Conservation (phyloP, 345 rosid genomes). For the Erodium maritimum region DNA sequence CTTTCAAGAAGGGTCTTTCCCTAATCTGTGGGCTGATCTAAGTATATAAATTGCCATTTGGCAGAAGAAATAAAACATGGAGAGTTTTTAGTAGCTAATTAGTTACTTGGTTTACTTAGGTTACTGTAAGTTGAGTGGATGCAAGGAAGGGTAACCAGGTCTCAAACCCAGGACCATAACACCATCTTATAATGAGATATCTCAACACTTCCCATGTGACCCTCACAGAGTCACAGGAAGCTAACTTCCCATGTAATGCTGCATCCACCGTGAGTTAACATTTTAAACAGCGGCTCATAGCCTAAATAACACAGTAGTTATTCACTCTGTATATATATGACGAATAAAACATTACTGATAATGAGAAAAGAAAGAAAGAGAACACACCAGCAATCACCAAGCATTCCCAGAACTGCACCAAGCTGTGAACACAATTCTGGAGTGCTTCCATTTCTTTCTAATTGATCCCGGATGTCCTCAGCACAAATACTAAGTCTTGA, state of each 20-base stretch:
- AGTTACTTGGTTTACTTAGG: too few species aligned
- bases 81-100: too few species aligned
- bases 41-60: too few species aligned
- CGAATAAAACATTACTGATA: neutral
- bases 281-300: neutral
- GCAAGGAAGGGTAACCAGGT: too few species aligned
- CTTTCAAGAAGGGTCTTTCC: too few species aligned
- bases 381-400: slow-evolving; percentile 90
- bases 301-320: too few species aligned
- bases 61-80: too few species aligned
- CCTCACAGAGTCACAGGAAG: neutral
- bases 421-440: slow-evolving; percentile 93
- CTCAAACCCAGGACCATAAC: too few species aligned
- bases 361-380: slow-evolving; percentile 10
- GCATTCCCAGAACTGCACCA: slow-evolving; percentile 98
- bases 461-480: slow-evolving; percentile 69
- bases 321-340: neutral
- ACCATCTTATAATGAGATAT: too few species aligned
- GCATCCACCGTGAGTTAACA: neutral
- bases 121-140: too few species aligned
- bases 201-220: too few species aligned
- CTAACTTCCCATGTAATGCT: neutral
- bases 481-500: slow-evolving; percentile 73
- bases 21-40: too few species aligned
- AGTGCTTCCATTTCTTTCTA: slow-evolving; percentile 55